Evolutionary conservation across 148 eudicot genomes (phyloP), one percentile per base, ranked within the genome.

Genomic region (Rhododendron ovatum): DNA sequence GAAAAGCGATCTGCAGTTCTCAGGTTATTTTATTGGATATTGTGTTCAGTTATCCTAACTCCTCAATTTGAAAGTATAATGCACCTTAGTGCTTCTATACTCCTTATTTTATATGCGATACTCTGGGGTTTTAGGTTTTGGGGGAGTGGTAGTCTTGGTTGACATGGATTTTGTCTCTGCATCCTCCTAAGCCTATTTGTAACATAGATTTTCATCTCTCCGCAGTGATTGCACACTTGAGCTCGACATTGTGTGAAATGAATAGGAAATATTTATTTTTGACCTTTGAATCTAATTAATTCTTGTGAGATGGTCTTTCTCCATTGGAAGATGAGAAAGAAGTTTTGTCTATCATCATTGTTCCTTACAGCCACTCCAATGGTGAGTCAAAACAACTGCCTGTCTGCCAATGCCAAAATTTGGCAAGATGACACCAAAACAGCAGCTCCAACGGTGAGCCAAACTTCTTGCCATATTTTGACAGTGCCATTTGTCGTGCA

Each of bases 1-100:
- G 99, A 97, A 88, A 97, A 94, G 88, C 88, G 94, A 86, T 97
- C 98, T 85, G 95, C 96, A 82, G 93, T 91, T 88, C 92, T 97
- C 90, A 97, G 99, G 99, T 94, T 55, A 89, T 84, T 80, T 83
- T 83, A 87, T 86, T 83, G 48, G 26, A 65, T 75, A 77, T 84
- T 69, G 28, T 86, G 43, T 89, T 78, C 41, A 18, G 78, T 15
- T 8, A 48, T 78, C 17, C 18, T 33, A 59, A 59, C 3, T 82
- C 30, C 35, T 73, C 7, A 57, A 28, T 69, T 13, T 45, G 28
- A 84, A 47, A 48, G 1, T 39, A 73, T 84, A 50, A 43, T 15
- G 55, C 22, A 13, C 24, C 50, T 24, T 39, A 43, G 37, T 2
- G 48, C 26, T 33, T 69, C 24, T 69, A 39, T n/a, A 24, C 22